These are phyloP conservation scores for Diaporthe caulivora DNA, from an alignment of 2,329 filamentous ascomycete genomes.

Conservation along the genomic window DNA sequence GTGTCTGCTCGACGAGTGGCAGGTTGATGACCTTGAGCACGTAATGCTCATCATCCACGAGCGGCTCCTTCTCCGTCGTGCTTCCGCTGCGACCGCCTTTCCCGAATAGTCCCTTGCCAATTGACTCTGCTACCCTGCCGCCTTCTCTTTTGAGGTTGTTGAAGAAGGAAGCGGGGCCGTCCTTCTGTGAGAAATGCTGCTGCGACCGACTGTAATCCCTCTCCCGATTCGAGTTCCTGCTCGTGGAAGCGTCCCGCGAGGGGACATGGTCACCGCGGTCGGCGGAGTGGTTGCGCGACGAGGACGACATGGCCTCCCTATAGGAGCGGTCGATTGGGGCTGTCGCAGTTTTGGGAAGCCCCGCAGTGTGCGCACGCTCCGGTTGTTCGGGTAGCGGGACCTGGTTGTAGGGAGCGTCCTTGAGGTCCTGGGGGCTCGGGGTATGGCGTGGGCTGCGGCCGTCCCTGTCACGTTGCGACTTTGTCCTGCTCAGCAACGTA, in stretches of 20 bases:
- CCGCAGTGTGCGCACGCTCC: slow-evolving; percentile 53
- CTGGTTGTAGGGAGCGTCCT: slow-evolving; percentile 34
- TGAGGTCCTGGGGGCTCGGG: slow-evolving; percentile 51
- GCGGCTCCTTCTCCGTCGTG: slow-evolving; percentile 72
- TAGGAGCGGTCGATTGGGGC: slow-evolving; percentile 75
- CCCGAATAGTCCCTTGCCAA: slow-evolving; percentile 86
- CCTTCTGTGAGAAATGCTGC: slow-evolving; percentile 62
- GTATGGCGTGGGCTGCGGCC: slow-evolving; percentile 46
- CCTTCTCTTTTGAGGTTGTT: slow-evolving; percentile 80
- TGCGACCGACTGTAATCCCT: slow-evolving; percentile 61
- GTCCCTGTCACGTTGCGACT: slow-evolving; percentile 66
- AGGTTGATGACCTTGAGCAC: slow-evolving; percentile 86
- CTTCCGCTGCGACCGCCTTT: slow-evolving; percentile 81
- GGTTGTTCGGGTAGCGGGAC: slow-evolving; percentile 46
- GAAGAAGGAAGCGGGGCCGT: slow-evolving; percentile 72
- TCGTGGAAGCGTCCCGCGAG: slow-evolving; percentile 56
- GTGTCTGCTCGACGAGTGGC: slow-evolving; percentile 88
- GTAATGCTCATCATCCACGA: slow-evolving; percentile 86
- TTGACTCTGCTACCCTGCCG: slow-evolving; percentile 81
- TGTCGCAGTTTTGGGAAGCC: slow-evolving; percentile 72
- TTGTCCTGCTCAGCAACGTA: slow-evolving; percentile 63
- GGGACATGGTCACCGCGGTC: slow-evolving; percentile 66
- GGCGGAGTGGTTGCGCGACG: slow-evolving; percentile 77
- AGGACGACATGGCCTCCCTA: slow-evolving; percentile 75
- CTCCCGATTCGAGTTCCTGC: slow-evolving; percentile 59